Conservation (phyloP, 2,329 filamentous ascomycete genomes). For the Aspergillus puulaauensis region DNA sequence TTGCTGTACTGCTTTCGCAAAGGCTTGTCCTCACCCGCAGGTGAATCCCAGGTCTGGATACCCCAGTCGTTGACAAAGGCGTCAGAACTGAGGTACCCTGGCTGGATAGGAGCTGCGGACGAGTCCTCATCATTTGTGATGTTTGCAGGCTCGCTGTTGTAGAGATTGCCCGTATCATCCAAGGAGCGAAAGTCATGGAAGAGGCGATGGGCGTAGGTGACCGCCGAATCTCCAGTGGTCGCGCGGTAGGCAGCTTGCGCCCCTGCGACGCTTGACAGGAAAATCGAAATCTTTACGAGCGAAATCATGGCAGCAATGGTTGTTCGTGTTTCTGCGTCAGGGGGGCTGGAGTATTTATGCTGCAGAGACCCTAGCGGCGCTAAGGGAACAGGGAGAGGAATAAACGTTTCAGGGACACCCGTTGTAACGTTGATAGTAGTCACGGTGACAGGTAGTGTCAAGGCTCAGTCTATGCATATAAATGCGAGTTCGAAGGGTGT, state of each 20-base stretch:
- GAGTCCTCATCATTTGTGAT: neutral
- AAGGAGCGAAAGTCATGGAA: conserved; percentile 3
- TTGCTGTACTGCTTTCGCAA: conserved; percentile 1
- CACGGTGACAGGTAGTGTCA: too few relatives aligned
- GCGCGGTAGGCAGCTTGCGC: neutral
- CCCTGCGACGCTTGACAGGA: too few relatives aligned
- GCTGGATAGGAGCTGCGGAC: neutral
- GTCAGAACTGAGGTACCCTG: neutral
- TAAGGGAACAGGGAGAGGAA: too few relatives aligned
- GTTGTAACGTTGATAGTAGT: too few relatives aligned
- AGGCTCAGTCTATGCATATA: too few relatives aligned
- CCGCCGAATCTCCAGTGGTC: neutral
- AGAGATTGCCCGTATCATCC: neutral
- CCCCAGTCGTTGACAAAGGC: conserved; percentile 1
- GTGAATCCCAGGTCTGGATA: conserved; percentile 1
- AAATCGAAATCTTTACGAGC: too few relatives aligned
- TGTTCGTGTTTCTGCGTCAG: too few relatives aligned
- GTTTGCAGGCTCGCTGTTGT: neutral
- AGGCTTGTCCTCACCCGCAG: neutral
- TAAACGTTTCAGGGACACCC: too few relatives aligned
- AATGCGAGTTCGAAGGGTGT: too few relatives aligned
- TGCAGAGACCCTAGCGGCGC: too few relatives aligned
- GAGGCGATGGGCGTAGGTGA: neutral
- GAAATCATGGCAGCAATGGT: too few relatives aligned
- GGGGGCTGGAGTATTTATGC: too few relatives aligned